Conservation (phyloP, 495 filamentous ascomycete genomes). For the Pseudotulostoma volvatum region DNA sequence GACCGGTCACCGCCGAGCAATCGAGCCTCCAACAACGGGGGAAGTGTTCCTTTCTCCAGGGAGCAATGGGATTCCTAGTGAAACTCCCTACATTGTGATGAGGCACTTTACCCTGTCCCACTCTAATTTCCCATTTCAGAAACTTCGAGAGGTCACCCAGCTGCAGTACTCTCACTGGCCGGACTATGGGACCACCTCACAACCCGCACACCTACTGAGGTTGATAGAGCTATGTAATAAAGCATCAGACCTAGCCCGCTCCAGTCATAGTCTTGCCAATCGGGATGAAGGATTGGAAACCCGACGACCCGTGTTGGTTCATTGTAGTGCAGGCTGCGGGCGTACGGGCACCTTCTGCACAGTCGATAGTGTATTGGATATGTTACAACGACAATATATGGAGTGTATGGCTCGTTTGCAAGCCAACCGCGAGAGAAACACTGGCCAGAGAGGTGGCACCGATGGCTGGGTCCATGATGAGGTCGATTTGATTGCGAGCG, state of each 20-base stretch:
- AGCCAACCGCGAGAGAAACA: too few species aligned
- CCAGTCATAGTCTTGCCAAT: slow-evolving; percentile 34
- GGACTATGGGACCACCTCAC: slow-evolving; percentile 86
- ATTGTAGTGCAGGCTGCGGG: slow-evolving; percentile 91
- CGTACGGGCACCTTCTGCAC: slow-evolving; percentile 94
- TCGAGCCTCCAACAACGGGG: slow-evolving; percentile 5
- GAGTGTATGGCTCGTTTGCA: slow-evolving; percentile 2
- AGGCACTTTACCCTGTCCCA: slow-evolving; percentile 78
- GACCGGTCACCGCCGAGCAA: slow-evolving; percentile 5
- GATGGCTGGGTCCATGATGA: slow-evolving; percentile 37
- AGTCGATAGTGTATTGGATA: slow-evolving; percentile 84
- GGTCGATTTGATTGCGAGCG: slow-evolving; percentile 64
- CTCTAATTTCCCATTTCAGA: slow-evolving; percentile 58
- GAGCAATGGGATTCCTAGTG: slow-evolving; percentile 19
- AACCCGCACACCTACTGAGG: slow-evolving; percentile 68
- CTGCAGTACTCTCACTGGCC: slow-evolving; percentile 92
- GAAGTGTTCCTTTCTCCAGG: slow-evolving; percentile 5
- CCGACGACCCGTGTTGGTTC: slow-evolving; percentile 65
- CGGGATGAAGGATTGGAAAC: slow-evolving; percentile 19
- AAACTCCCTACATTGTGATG: slow-evolving; percentile 62
- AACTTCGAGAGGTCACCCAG: slow-evolving; percentile 86
- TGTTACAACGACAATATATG: slow-evolving; percentile 64
- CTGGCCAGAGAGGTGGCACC: slow-evolving; percentile 29
- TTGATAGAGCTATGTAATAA: slow-evolving; percentile 71
- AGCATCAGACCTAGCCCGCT: slow-evolving; percentile 19